A percentile compares a stretch with the other conserved stretches of the same genome.
Conservation (phyloP, 257 asterid genomes). For the Thymus quinquecostatus region DNA sequence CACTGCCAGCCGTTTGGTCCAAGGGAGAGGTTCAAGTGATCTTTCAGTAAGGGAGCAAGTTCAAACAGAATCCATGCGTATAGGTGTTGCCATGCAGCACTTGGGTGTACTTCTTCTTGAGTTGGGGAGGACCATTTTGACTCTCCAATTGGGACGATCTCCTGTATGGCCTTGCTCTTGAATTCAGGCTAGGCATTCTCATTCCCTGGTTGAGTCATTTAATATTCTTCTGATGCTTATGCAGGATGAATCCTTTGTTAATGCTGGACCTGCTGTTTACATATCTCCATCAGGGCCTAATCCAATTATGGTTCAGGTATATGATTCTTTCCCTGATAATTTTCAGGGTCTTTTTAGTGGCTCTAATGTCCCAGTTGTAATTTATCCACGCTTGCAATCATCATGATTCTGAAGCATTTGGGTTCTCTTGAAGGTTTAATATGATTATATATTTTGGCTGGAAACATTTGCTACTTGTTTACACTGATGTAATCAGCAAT, state of each 20-base stretch:
- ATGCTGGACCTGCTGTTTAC: constrained; percentile 96
- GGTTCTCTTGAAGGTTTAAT: background rate
- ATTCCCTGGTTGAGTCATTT: constrained; percentile 10
- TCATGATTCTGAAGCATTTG: background rate
- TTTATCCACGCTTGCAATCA: background rate
- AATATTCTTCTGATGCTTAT: constrained; percentile 35
- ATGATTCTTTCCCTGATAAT: constrained; percentile 25
- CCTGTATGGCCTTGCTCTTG: constrained; percentile 55
- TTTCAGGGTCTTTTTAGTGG: background rate
- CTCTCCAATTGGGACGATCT: constrained; percentile 78
- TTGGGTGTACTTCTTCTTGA: constrained; percentile 85
- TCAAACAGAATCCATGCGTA: constrained; percentile 62
- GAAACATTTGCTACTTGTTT: background rate
- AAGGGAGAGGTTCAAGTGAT: constrained; percentile 65
- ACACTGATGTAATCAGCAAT: constrained; percentile 2
- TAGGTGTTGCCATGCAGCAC: constrained; percentile 87
- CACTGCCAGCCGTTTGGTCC: constrained; percentile 68
- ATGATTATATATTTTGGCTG: background rate
- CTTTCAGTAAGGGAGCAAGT: constrained; percentile 65
- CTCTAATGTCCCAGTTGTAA: constrained; percentile 1
- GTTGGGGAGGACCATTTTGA: constrained; percentile 86
- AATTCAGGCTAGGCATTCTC: constrained; percentile 13
- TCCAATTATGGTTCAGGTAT: constrained; percentile 97
- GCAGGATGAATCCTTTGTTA: constrained; percentile 84
- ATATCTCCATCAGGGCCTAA: constrained; percentile 94